These are phyloP conservation scores for Ligustrum vulgare DNA, from an alignment of 257 asterid genomes.

Conservation along the genomic window DNA sequence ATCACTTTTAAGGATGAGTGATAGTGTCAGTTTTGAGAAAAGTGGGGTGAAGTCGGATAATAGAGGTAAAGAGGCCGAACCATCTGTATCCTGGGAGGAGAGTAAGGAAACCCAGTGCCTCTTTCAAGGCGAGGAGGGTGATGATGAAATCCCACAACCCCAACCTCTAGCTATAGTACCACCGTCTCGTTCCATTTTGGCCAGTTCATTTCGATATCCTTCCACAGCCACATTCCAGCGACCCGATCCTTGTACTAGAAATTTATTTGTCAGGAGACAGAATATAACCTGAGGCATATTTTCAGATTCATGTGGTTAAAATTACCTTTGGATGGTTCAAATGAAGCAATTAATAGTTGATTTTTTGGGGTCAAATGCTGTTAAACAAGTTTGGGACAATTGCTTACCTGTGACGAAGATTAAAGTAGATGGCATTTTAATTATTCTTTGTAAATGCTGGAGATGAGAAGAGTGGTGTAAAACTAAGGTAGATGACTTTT, in stretches of 20 bases:
- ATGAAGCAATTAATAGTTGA: not conserved
- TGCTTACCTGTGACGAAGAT: not conserved
- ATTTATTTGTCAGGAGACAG: slow-evolving; percentile 1
- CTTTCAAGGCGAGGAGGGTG: too few relatives aligned
- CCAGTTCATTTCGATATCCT: too few relatives aligned
- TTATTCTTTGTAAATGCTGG: not conserved
- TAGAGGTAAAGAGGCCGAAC: too few relatives aligned
- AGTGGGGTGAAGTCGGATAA: too few relatives aligned
- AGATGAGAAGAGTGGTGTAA: not conserved
- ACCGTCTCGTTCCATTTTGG: too few relatives aligned
- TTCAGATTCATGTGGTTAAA: not conserved
- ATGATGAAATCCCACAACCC: too few relatives aligned
- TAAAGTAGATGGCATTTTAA: not conserved
- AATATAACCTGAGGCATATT: not conserved
- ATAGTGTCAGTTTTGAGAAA: too few relatives aligned
- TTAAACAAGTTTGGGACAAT: not conserved
- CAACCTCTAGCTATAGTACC: too few relatives aligned
- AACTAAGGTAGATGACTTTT: not conserved
- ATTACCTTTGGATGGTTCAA: not conserved
- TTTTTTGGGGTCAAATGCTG: not conserved
- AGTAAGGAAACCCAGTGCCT: too few relatives aligned
- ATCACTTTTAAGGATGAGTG: too few relatives aligned
- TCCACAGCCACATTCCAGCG: too few relatives aligned
- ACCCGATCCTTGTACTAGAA: not conserved
- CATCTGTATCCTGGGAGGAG: too few relatives aligned